Evolutionary conservation across 192 early-diverging fungal species (phyloP), one percentile per base, ranked within the genome.

Genomic region (Coemansia aciculifera): DNA sequence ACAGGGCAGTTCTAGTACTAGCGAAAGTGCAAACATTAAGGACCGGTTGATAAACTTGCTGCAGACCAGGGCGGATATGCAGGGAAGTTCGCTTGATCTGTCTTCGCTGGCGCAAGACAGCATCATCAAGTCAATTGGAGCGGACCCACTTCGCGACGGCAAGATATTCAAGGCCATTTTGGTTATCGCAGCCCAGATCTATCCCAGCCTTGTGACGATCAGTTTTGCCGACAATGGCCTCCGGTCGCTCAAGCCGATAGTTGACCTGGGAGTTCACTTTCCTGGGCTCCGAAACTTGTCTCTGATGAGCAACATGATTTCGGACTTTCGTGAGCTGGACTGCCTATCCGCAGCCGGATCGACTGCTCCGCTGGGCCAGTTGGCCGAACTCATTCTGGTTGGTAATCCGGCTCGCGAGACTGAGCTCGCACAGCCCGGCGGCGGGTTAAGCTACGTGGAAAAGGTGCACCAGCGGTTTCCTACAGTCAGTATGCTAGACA

Each of bases 401-500:
- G 79, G 79, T 17, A 81, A 81, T 40, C 79, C 79, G 17, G 63
- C 66, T 19, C 56, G 66, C 54, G 71, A 81, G 7, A 36, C 32
- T 10, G 79, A 76, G 48, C 71, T 75, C 10, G 37, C 43, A 19
- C 59, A 37, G 27, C 62, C 74, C n/a, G 62, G 66, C 44, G 79
- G 73, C 43, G 74, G 69, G 11, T 63, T 64, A 13, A 70, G 39
- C 61, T 81, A 81, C 29, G 67, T 81, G 11, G 63, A 76, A 43
- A 75, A 76, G 68, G 68, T 81, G 11, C 79, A 81, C 38, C 63
- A 76, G 71, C 79, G 79, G 39, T 81, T 81, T 44, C 79, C 79
- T 15, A 81, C 79, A 0, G 62, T 81, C 59, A 73, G 66, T 61
- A 76, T 75, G 74, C 79, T 81, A 13, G 79, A 81, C 56, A 73